phyloP scores from a whole-genome alignment of 495 filamentous ascomycete species.

The Talaromyces adpressus region DNA sequence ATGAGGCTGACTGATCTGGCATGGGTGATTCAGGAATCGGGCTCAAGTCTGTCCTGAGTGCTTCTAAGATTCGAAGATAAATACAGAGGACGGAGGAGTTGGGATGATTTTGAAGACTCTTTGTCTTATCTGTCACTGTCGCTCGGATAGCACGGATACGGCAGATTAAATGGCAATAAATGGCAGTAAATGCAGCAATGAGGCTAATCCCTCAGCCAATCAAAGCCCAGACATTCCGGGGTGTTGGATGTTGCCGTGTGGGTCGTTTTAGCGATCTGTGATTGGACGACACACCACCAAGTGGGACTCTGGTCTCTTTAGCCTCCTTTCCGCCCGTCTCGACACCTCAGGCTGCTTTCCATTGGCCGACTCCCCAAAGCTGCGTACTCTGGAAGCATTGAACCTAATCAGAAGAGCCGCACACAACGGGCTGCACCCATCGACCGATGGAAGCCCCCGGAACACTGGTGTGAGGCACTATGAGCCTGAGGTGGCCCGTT shows the following conservation, averaged over 20 bases:
- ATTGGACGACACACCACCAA: background rate
- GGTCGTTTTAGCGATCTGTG: background rate
- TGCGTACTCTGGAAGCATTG: no score
- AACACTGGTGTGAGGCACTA: no score
- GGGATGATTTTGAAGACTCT: background rate
- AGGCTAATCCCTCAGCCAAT: background rate
- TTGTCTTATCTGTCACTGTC: background rate
- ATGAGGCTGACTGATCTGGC: background rate
- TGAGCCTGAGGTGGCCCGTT: background rate
- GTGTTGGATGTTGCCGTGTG: background rate
- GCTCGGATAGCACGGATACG: background rate
- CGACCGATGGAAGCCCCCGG: background rate
- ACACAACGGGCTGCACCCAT: background rate
- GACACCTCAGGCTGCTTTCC: no score
- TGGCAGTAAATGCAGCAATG: background rate
- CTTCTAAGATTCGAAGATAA: no score
- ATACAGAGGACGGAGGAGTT: no score
- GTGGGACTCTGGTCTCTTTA: background rate
- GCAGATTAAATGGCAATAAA: no score
- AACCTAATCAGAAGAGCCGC: conserved; percentile 4
- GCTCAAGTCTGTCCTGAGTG: no score
- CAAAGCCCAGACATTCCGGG: background rate
- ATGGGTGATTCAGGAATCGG: no score
- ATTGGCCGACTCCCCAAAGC: no score
- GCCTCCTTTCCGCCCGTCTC: background rate